Percentiles rank a stretch among this genome's conserved stretches.
Conservation (phyloP, 2,329 filamentous ascomycete genomes). For the Cordyceps javanica region DNA sequence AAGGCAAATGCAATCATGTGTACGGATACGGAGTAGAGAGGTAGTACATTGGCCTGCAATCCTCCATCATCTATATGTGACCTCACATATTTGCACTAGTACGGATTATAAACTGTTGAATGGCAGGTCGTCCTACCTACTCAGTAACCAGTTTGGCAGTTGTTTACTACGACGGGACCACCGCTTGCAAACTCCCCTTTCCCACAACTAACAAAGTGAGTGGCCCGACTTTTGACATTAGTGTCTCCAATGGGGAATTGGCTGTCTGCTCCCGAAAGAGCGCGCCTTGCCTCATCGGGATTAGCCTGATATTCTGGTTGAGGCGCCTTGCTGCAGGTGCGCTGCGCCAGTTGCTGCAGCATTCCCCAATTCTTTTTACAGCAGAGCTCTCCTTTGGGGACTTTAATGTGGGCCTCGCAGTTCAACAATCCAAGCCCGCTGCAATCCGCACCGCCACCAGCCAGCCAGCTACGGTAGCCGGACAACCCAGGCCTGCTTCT, state of each 20-base stretch:
- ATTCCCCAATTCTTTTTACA: slow-evolving; percentile 11
- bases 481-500: not conserved
- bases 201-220: not conserved
- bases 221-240: slow-evolving; percentile 1
- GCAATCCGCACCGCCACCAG: not conserved
- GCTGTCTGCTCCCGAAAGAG: not conserved
- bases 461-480: too few species aligned
- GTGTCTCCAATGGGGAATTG: not conserved
- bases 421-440: slow-evolving; percentile 14
- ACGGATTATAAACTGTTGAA: not conserved
- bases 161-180: not conserved
- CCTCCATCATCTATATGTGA: not conserved
- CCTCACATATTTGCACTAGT: not conserved
- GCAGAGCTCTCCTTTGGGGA: not conserved
- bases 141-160: too few species aligned
- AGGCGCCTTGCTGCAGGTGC: slow-evolving; percentile 27
- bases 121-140: too few species aligned
- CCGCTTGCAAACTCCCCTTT: slow-evolving; percentile 11
- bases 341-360: slow-evolving; percentile 15
- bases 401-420: slow-evolving; percentile 2
- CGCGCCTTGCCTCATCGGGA: slow-evolving; percentile 18
- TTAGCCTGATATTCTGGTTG: slow-evolving; percentile 38
- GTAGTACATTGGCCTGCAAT: not conserved
- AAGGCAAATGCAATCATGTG: too few species aligned
- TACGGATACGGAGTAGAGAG: too few species aligned